Conservation (phyloP, 2,329 filamentous ascomycete species). For the Ophiosphaerella korrae region DNA sequence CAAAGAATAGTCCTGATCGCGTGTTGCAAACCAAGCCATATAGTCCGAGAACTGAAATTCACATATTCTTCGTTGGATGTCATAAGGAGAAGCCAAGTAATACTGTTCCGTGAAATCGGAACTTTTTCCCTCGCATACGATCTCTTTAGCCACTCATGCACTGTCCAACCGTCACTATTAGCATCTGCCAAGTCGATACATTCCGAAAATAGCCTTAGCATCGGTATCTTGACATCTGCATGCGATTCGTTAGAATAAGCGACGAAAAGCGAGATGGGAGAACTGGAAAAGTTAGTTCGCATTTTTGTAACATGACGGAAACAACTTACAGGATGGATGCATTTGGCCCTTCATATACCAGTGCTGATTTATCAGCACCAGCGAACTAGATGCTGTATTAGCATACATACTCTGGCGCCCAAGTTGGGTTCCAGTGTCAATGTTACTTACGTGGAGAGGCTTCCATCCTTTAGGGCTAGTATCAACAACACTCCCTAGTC, state of each 20-base stretch:
- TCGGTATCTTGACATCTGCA: conserved; percentile 15
- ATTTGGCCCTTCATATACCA: conserved; percentile 18
- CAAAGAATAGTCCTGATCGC: conserved; percentile 11
- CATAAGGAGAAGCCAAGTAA: conserved; percentile 15
- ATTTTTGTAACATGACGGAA: not conserved
- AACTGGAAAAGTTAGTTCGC: conserved; percentile 1
- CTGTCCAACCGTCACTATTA: conserved; percentile 14
- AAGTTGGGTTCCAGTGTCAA: not conserved
- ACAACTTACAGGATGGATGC: conserved; percentile 12
- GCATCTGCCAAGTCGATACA: conserved; percentile 16
- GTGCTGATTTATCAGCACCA: conserved; percentile 18
- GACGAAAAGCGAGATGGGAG: conserved; percentile 16
- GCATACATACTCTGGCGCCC: not conserved
- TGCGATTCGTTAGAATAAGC: conserved; percentile 3
- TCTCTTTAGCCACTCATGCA: conserved; percentile 21
- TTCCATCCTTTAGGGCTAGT: conserved; percentile 19
- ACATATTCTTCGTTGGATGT: conserved; percentile 17
- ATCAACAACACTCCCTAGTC: conserved; percentile 16
- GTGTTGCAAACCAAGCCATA: conserved; percentile 19
- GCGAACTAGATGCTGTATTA: conserved; percentile 9
- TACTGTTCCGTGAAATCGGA: conserved; percentile 19
- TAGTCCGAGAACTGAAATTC: conserved; percentile 8
- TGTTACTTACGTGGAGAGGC: conserved; percentile 9
- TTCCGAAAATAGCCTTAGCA: conserved; percentile 19
- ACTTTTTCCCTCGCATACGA: conserved; percentile 14